A percentile compares a stretch with the other conserved stretches of the same genome.
Evolutionary conservation across 306 rosid species (phyloP).

Genomic region (Vicia villosa): DNA sequence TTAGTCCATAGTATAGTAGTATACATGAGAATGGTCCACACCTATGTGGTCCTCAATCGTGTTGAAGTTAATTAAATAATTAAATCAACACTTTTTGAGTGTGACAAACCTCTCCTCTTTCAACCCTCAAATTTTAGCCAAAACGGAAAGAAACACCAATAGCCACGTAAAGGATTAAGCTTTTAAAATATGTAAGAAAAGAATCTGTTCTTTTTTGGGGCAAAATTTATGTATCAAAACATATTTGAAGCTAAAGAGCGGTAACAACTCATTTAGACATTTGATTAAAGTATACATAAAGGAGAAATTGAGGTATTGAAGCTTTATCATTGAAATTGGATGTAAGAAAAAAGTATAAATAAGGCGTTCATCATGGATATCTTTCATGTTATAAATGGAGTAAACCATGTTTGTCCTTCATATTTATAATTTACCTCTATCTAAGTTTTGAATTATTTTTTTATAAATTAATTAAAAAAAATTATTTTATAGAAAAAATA

Average conservation of each 20-base stretch:
- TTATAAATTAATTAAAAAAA: no score
- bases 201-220: conserved; percentile 33
- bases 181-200: conserved; percentile 44
- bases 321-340: background rate
- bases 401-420: background rate
- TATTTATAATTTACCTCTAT: background rate
- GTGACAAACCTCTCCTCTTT: conserved; percentile 27
- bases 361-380: background rate
- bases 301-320: background rate
- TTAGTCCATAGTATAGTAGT: background rate
- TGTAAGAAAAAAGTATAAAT: background rate
- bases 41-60: background rate
- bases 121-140: background rate
- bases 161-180: conserved; percentile 48
- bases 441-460: no score
- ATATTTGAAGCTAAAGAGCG: background rate
- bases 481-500: no score
- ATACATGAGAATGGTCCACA: background rate
- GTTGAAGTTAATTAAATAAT: background rate
- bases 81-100: background rate
- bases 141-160: conserved; percentile 21
- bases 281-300: conserved; percentile 11
- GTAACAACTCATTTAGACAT: background rate
- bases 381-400: conserved; percentile 13
- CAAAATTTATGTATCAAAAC: background rate